Evolutionary conservation across 1,284 basidiomycete genomes (phyloP).

Genomic region (Ganoderma multipileum): DNA sequence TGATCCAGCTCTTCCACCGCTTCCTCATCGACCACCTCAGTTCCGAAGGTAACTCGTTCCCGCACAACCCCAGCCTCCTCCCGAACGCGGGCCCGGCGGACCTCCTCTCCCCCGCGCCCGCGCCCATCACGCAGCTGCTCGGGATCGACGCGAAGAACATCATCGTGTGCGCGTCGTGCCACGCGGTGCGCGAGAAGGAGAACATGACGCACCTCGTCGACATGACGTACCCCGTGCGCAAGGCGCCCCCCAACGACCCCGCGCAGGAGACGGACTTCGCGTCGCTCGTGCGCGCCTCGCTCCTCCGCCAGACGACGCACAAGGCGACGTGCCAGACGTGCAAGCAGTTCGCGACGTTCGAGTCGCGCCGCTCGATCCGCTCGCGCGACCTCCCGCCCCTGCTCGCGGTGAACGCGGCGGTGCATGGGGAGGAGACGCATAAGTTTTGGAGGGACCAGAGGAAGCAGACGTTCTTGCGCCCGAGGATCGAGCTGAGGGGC

Average conservation of each 20-base stretch:
- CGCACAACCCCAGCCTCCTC: slow-evolving; percentile 63
- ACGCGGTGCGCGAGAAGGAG: slow-evolving; percentile 73
- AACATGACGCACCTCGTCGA: slow-evolving; percentile 87
- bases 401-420: slow-evolving; percentile 88
- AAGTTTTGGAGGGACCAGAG: slow-evolving; percentile 80
- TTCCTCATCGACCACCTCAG: slow-evolving; percentile 88
- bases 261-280: slow-evolving; percentile 64
- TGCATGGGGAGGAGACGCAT: slow-evolving; percentile 79
- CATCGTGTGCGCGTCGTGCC: slow-evolving; percentile 81
- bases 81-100: slow-evolving; percentile 41
- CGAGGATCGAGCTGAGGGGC: slow-evolving; percentile 60
- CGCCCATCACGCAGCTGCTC: slow-evolving; percentile 83
- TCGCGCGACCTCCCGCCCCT: slow-evolving; percentile 81
- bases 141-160: slow-evolving; percentile 80
- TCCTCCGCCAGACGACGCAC: slow-evolving; percentile 84
- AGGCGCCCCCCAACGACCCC: slow-evolving; percentile 67
- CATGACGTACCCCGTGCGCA: slow-evolving; percentile 81
- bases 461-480: slow-evolving; percentile 60
- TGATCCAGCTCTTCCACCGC: slow-evolving; percentile 95
- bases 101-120: slow-evolving; percentile 49
- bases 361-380: slow-evolving; percentile 75
- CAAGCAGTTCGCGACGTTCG: slow-evolving; percentile 78
- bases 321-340: slow-evolving; percentile 89
- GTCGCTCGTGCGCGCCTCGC: slow-evolving; percentile 76
- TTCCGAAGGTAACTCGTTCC: slow-evolving; percentile 70